These are phyloP conservation scores for Cladophialophora chaetospira DNA, from an alignment of 2,329 filamentous ascomycete species.

Conservation along the genomic window DNA sequence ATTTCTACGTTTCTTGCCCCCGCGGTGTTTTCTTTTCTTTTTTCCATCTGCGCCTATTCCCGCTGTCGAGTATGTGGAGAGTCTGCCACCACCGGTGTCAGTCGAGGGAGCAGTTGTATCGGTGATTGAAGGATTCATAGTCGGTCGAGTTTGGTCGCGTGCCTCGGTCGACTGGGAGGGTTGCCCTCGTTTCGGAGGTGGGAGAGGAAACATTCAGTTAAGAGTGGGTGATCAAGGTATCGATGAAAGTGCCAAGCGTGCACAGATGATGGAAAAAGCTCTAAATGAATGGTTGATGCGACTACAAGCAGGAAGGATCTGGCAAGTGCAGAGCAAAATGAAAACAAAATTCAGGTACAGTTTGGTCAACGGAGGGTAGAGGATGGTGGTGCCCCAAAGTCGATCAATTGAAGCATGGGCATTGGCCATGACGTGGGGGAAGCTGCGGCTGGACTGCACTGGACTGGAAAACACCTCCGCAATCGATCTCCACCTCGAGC, in stretches of 20 bases:
- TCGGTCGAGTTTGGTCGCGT: slow-evolving; percentile 19
- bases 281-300: neutral
- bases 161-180: slow-evolving; percentile 12
- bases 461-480: neutral
- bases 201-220: slow-evolving; percentile 32
- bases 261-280: neutral
- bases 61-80: slow-evolving; percentile 6
- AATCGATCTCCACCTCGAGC: neutral
- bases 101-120: slow-evolving; percentile 1
- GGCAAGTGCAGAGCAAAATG: neutral
- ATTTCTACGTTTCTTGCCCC: slow-evolving; percentile 74
- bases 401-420: neutral
- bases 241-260: neutral
- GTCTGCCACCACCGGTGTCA: neutral
- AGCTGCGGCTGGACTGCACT: neutral
- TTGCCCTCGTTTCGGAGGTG: slow-evolving; percentile 25
- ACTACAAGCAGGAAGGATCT: neutral
- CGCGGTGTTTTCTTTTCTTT: slow-evolving; percentile 74
- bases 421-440: slow-evolving; percentile 8
- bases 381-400: neutral
- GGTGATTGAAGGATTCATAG: slow-evolving; percentile 10
- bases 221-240: neutral
- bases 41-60: slow-evolving; percentile 20
- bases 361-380: neutral
- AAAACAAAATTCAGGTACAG: neutral